Percentiles rank a stretch among this genome's conserved stretches.
Evolutionary conservation across 2,329 filamentous ascomycete genomes (phyloP).

Genomic region (Verticillium zaregamsianum): DNA sequence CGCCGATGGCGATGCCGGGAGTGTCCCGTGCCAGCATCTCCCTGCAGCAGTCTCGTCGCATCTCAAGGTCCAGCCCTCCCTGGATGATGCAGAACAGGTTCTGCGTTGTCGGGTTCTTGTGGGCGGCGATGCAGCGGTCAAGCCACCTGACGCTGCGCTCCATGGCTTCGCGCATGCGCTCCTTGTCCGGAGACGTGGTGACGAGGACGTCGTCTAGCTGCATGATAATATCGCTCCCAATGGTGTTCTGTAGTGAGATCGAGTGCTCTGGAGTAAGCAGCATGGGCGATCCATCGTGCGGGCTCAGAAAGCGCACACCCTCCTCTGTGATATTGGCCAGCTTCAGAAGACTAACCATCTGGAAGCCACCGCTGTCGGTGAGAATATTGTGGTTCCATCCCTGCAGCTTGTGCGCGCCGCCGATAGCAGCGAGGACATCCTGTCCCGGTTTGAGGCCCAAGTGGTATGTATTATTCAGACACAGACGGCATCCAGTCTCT

Average conservation of each 20-base stretch:
- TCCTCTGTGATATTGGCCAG: constrained; percentile 93
- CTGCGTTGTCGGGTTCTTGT: constrained; percentile 76
- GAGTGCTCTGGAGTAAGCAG: constrained; percentile 96
- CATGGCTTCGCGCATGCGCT: constrained; percentile 92
- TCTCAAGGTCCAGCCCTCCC: constrained; percentile 82
- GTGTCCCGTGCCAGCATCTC: constrained; percentile 90
- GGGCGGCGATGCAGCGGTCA: constrained; percentile 87
- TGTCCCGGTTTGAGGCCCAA: constrained; percentile 93
- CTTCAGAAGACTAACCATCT: constrained; percentile 96
- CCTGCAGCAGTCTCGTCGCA: constrained; percentile 76
- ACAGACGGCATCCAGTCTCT: constrained; percentile 82
- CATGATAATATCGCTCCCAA: constrained; percentile 99
- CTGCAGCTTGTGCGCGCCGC: constrained; percentile 91
- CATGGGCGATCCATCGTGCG: constrained; percentile 94
- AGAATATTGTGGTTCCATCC: constrained; percentile 94
- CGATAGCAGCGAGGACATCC: constrained; percentile 77
- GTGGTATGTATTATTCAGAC: constrained; percentile 98
- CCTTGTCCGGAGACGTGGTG: constrained; percentile 86
- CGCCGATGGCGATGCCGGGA: constrained; percentile 93
- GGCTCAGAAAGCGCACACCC: constrained; percentile 92
- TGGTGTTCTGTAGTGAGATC: constrained; percentile 91
- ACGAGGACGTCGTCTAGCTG: constrained; percentile 97
- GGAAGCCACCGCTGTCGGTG: constrained; percentile 82
- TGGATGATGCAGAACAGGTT: constrained; percentile 99
- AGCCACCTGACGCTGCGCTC: constrained; percentile 91